These are phyloP conservation scores for Alternaria rosae DNA, from an alignment of 2,329 filamentous ascomycete species.

Conservation along the genomic window DNA sequence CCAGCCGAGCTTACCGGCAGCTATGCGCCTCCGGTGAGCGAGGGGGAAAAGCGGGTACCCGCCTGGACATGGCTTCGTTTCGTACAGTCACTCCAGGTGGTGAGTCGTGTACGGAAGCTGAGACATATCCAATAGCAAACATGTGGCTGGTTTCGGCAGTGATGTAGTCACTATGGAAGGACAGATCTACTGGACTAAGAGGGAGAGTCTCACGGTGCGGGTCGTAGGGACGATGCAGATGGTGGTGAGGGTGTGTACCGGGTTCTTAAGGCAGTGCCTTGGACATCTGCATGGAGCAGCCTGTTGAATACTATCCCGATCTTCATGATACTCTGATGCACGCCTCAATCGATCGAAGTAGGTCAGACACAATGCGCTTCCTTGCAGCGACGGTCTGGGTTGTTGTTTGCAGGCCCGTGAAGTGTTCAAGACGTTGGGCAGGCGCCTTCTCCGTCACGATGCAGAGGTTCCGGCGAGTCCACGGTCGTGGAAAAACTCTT, in stretches of 20 bases:
- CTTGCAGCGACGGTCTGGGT: neutral
- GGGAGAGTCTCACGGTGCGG: neutral
- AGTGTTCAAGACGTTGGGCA: neutral
- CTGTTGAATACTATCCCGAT: neutral
- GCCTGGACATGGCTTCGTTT: neutral
- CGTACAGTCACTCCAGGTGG: neutral
- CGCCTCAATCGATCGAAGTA: neutral
- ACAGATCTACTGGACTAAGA: neutral
- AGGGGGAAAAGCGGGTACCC: neutral
- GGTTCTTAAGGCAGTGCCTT: neutral
- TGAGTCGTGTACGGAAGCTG: neutral
- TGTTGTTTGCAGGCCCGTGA: neutral
- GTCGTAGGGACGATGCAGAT: neutral
- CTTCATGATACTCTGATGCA: neutral
- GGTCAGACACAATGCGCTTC: neutral
- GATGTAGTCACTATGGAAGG: neutral
- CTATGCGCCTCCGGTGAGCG: slow-evolving; percentile 15
- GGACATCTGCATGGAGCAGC: neutral
- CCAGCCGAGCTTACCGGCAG: slow-evolving; percentile 1
- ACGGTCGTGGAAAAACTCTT: neutral
- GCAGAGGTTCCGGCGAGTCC: neutral
- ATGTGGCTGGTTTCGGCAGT: neutral
- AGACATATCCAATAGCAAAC: neutral
- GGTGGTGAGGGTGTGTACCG: neutral
- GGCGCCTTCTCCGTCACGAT: neutral